Conservation (phyloP, 345 rosid genomes). For the Linum trigynum region DNA sequence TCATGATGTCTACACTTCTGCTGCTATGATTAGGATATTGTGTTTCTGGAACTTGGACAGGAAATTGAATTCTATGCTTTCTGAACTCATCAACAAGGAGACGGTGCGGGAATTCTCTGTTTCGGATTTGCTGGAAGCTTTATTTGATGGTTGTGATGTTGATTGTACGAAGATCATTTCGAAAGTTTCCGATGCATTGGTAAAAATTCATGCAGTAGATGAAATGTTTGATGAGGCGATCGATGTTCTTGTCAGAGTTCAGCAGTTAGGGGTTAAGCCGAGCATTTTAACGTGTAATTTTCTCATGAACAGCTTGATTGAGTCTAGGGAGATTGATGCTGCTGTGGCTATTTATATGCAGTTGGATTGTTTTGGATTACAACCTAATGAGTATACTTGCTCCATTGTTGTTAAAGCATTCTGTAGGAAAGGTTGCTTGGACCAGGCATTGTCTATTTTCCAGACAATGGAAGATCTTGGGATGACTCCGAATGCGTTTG, state of each 20-base stretch:
- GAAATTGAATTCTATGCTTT: conserved; percentile 36
- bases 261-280: conserved; percentile 26
- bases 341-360: conserved; percentile 39
- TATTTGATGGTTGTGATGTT: conserved; percentile 20
- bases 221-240: conserved; percentile 51
- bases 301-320: conserved; percentile 47
- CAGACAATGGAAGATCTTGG: conserved; percentile 36
- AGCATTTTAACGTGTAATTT: conserved; percentile 42
- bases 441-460: conserved; percentile 34
- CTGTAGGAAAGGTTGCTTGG: conserved; percentile 45
- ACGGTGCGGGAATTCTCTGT: conserved; percentile 25
- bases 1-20: conserved; percentile 37
- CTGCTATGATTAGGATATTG: conserved; percentile 34
- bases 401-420: conserved; percentile 52
- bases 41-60: conserved; percentile 30
- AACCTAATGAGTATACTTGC: conserved; percentile 44
- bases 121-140: conserved; percentile 32
- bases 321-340: conserved; percentile 30
- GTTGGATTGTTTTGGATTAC: conserved; percentile 37
- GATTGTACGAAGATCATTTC: conserved; percentile 18
- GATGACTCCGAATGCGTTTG: conserved; percentile 32
- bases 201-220: conserved; percentile 40
- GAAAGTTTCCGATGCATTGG: conserved; percentile 34
- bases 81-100: conserved; percentile 31
- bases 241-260: conserved; percentile 34